phyloP scores from a whole-genome alignment of 768 basidiomycete species.

The Lactarius indigo region DNA sequence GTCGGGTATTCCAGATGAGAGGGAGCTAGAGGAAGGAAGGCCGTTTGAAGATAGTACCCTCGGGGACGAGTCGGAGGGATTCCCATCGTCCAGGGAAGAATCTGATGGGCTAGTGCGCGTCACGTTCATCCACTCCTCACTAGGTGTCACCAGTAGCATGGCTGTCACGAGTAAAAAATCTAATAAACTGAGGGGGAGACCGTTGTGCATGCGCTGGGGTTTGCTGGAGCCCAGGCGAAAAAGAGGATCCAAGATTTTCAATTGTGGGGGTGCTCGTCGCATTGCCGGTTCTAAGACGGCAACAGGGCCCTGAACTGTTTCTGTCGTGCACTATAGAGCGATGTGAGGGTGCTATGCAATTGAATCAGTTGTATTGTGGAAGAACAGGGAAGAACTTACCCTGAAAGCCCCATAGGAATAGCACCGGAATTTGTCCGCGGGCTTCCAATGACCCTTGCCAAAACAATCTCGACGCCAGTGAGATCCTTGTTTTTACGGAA shows the following conservation, averaged over 20 bases:
- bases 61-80: no score
- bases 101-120: no score
- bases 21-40: not conserved
- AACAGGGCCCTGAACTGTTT: slow-evolving; percentile 57
- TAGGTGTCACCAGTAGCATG: no score
- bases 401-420: slow-evolving; percentile 46
- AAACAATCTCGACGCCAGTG: slow-evolving; percentile 59
- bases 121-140: no score
- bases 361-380: slow-evolving; percentile 1
- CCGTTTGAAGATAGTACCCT: no score
- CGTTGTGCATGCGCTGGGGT: no score
- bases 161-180: no score
- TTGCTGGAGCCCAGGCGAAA: no score
- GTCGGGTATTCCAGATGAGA: not conserved
- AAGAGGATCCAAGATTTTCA: slow-evolving; percentile 62
- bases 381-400: slow-evolving; percentile 38
- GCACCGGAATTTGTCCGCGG: no score
- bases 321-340: slow-evolving; percentile 53
- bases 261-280: slow-evolving; percentile 46
- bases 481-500: slow-evolving; percentile 48
- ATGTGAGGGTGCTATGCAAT: slow-evolving; percentile 29
- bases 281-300: slow-evolving; percentile 58
- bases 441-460: slow-evolving; percentile 52
- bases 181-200: no score
- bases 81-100: no score